A percentile compares a stretch with the other conserved stretches of the same genome.
Conservation (phyloP, 2,329 filamentous ascomycete genomes). For the Dactylonectria estremocensis region DNA sequence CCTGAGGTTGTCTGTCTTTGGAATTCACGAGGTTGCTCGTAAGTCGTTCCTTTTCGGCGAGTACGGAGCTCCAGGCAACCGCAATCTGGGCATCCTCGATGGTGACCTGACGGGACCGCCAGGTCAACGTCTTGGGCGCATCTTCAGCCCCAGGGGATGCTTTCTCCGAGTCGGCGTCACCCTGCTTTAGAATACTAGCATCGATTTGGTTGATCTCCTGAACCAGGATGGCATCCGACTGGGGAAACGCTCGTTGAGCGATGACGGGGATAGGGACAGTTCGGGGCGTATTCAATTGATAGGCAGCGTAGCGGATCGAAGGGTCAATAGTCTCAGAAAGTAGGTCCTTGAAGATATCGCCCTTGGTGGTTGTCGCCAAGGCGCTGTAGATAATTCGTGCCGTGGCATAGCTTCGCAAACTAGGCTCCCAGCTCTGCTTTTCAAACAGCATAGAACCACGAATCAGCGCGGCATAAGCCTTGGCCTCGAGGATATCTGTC, state of each 20-base stretch:
- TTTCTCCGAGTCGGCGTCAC: slow-evolving; percentile 62
- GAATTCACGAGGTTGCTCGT: slow-evolving; percentile 63
- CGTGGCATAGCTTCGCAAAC: slow-evolving; percentile 81
- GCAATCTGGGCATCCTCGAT: slow-evolving; percentile 96
- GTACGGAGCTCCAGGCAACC: slow-evolving; percentile 82
- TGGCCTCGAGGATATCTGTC: slow-evolving; percentile 85
- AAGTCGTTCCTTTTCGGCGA: slow-evolving; percentile 66
- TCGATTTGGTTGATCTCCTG: slow-evolving; percentile 80
- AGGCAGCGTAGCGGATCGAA: slow-evolving; percentile 94
- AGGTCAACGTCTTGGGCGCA: slow-evolving; percentile 82
- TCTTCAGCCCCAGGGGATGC: slow-evolving; percentile 66
- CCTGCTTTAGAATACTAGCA: slow-evolving; percentile 74
- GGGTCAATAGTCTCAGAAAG: slow-evolving; percentile 90
- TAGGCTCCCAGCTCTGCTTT: slow-evolving; percentile 87
- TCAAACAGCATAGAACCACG: slow-evolving; percentile 87
- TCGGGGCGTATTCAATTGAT: slow-evolving; percentile 89
- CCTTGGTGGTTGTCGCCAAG: slow-evolving; percentile 71
- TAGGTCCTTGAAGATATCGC: slow-evolving; percentile 88
- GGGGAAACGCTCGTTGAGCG: slow-evolving; percentile 83
- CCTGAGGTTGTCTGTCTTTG: slow-evolving; percentile 66
- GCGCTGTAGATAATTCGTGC: slow-evolving; percentile 88
- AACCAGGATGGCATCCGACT: slow-evolving; percentile 73
- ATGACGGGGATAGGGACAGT: slow-evolving; percentile 87
- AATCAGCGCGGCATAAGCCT: slow-evolving; percentile 85
- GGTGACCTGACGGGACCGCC: slow-evolving; percentile 87